phyloP scores from a whole-genome alignment of 371 early-diverging fungal genomes.

The Mucor sp. region DNA sequence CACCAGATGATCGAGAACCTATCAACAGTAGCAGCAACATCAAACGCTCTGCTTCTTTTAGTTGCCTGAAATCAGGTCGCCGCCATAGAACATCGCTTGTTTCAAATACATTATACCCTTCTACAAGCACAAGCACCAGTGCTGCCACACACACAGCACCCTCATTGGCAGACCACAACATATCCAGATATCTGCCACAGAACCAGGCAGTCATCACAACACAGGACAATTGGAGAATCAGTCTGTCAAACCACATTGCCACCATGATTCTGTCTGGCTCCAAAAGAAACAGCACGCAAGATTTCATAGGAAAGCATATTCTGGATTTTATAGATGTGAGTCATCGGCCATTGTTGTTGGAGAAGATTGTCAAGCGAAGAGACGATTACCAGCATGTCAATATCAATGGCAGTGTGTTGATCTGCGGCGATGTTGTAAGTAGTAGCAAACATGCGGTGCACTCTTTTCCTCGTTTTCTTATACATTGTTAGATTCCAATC shows the following conservation, averaged over 20 bases:
- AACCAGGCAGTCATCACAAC: constrained; percentile 70
- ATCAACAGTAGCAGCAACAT: not conserved
- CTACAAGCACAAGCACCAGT: not conserved
- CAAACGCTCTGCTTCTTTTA: constrained; percentile 4
- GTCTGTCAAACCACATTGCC: constrained; percentile 62
- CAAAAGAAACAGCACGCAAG: not conserved
- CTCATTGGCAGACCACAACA: not conserved
- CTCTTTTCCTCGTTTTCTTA: not conserved
- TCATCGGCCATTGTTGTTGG: constrained; percentile 49
- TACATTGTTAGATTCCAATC: constrained; percentile 57
- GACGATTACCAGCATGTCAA: constrained; percentile 28
- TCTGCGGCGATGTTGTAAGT: constrained; percentile 70
- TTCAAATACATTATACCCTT: not conserved
- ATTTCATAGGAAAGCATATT: constrained; percentile 49
- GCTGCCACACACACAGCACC: not conserved
- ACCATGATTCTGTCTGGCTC: constrained; percentile 48
- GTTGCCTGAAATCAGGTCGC: not conserved
- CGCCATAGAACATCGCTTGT: constrained; percentile 7
- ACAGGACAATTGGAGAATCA: constrained; percentile 57
- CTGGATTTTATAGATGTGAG: constrained; percentile 56
- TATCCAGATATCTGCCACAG: constrained; percentile 59
- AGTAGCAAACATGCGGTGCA: not conserved
- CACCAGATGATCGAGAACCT: constrained; percentile 18
- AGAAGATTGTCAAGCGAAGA: constrained; percentile 40
- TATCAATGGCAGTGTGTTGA: constrained; percentile 48